Conservation (phyloP, 2,329 filamentous ascomycete species). For the Aspergillus puulaauensis region DNA sequence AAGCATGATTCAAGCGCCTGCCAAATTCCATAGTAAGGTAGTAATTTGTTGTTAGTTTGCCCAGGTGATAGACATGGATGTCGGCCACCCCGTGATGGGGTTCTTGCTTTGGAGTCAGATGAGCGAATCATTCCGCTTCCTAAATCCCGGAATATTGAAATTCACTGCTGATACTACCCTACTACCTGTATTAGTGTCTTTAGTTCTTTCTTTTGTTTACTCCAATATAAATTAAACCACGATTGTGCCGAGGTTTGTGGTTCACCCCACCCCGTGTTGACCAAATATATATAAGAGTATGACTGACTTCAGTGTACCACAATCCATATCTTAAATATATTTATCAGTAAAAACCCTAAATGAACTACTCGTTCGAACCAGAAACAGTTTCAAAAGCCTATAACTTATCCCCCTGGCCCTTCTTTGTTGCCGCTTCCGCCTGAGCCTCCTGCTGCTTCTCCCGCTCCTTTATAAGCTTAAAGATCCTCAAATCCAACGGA, state of each 20-base stretch:
- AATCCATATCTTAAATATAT: no score
- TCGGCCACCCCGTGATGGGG: background rate
- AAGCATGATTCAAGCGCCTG: slow-evolving; percentile 3
- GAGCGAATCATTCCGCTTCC: slow-evolving; percentile 1
- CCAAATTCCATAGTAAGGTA: background rate
- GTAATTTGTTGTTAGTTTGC: background rate
- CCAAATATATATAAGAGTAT: no score
- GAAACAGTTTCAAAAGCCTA: background rate
- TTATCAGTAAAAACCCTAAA: no score
- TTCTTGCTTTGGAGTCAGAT: background rate
- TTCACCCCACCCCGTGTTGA: no score
- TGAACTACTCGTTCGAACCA: no score
- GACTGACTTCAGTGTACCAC: no score
- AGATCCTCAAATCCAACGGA: slow-evolving; percentile 42
- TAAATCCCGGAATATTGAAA: background rate
- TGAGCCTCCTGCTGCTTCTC: slow-evolving; percentile 19
- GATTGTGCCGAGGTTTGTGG: no score
- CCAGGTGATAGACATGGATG: background rate
- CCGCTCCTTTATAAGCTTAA: slow-evolving; percentile 31
- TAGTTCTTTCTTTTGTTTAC: no score
- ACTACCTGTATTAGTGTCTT: background rate
- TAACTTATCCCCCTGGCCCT: background rate
- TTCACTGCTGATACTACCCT: background rate
- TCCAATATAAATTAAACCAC: no score
- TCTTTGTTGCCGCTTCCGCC: background rate